These are phyloP conservation scores for Phaeotremella skinneri DNA, from an alignment of 768 basidiomycete genomes.

Conservation along the genomic window DNA sequence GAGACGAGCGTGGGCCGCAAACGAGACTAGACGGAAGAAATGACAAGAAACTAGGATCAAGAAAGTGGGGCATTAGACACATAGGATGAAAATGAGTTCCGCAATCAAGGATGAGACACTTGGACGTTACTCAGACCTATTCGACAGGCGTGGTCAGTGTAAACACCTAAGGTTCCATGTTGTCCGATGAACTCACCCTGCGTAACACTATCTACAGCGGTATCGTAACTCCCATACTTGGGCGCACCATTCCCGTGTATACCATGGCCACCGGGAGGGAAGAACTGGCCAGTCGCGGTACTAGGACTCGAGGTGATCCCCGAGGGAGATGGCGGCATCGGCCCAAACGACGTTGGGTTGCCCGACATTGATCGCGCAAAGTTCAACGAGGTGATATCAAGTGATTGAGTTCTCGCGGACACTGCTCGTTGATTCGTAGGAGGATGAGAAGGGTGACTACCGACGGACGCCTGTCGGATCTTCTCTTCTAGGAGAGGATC, in stretches of 20 bases:
- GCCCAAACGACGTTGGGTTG: slow-evolving; percentile 18
- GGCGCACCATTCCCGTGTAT: slow-evolving; percentile 11
- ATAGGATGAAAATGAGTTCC: not conserved
- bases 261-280: slow-evolving; percentile 22
- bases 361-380: slow-evolving; percentile 26
- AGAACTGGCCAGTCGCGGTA: slow-evolving; percentile 40
- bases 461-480: slow-evolving; percentile 30
- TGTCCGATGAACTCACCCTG: slow-evolving; percentile 22
- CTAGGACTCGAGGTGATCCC: slow-evolving; percentile 28
- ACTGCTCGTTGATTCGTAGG: slow-evolving; percentile 18
- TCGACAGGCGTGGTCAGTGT: not conserved
- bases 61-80: not conserved
- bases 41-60: not conserved
- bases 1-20: not conserved
- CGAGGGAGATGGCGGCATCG: slow-evolving; percentile 26
- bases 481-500: slow-evolving; percentile 39
- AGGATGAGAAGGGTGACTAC: slow-evolving; percentile 14
- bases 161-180: not conserved
- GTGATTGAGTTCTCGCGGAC: slow-evolving; percentile 35
- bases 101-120: slow-evolving; percentile 20
- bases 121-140: slow-evolving; percentile 24
- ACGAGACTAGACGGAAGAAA: slow-evolving; percentile 1
- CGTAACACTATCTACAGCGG: slow-evolving; percentile 24
- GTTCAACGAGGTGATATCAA: slow-evolving; percentile 44
- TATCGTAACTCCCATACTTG: slow-evolving; percentile 6